A percentile compares a stretch with the other conserved stretches of the same genome.
phyloP scores from a whole-genome alignment of 2,329 filamentous ascomycete species.

The Amylocarpus encephaloides region DNA sequence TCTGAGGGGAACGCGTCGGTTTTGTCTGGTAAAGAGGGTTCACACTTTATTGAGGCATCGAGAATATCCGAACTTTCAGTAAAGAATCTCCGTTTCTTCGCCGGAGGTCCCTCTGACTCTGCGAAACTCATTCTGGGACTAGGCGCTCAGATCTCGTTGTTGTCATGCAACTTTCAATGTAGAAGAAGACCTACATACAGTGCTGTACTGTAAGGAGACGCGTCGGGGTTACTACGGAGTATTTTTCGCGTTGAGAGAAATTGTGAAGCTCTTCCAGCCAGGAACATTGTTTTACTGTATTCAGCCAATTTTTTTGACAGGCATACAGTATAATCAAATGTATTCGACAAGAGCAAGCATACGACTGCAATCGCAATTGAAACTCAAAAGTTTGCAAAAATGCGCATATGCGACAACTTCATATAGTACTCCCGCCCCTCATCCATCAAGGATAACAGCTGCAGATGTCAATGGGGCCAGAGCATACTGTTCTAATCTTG shows the following conservation, averaged over 20 bases:
- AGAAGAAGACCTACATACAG: no score
- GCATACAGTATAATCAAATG: conserved; percentile 25
- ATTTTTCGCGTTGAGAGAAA: conserved; percentile 15
- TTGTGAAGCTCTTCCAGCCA: conserved; percentile 10
- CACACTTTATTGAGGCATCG: conserved; percentile 17
- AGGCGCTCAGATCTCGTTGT: conserved; percentile 11
- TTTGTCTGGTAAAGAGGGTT: conserved; percentile 20
- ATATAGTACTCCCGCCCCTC: conserved; percentile 29
- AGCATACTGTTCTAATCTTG: conserved; percentile 31
- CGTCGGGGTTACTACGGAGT: conserved; percentile 9
- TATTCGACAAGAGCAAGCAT: conserved; percentile 21
- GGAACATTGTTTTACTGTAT: neutral
- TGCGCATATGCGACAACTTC: conserved; percentile 29
- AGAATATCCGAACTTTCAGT: conserved; percentile 29
- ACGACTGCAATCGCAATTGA: conserved; percentile 19
- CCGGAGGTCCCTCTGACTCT: conserved; percentile 38
- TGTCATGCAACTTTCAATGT: neutral
- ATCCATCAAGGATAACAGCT: conserved; percentile 28
- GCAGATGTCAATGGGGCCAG: conserved; percentile 30
- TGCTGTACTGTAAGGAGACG: conserved; percentile 17
- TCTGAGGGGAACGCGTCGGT: conserved; percentile 24
- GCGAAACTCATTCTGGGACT: conserved; percentile 31
- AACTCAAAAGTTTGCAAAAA: conserved; percentile 8
- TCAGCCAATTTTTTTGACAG: neutral
- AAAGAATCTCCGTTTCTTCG: conserved; percentile 44